Evolutionary conservation across 768 basidiomycete genomes (phyloP), one percentile per base, ranked within the genome.

Genomic region (Cubamyces lactineus): DNA sequence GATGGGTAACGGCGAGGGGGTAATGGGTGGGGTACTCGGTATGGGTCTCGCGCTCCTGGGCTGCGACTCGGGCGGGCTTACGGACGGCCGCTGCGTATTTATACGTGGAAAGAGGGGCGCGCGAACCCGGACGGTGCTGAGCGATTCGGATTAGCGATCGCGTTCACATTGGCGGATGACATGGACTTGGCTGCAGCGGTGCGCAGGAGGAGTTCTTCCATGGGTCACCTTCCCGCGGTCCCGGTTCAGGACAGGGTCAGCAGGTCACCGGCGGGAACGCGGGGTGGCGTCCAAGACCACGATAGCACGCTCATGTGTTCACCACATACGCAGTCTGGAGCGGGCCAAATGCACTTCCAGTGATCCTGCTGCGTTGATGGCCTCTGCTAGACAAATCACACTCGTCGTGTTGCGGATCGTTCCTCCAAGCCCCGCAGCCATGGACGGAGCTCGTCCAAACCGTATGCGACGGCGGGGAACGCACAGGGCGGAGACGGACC

Each of bases 81-180:
- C 50, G 61, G n/a, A 41, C 30, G n/a, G 50, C 42, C n/a, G 45
- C 46, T n/a, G 23, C 46, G 56, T 53, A 41, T 59, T 53, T 63
- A 63, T 63, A 63, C 52, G n/a, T 43, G 16, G 55, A 57, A 28
- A 34, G 49, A 51, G 54, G 55, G 49, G 54, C 28, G 26, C 28
- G 26, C 28, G 43, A 19, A 15, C 42, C 30, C 48, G 34, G 34
- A 34, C 34, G 53, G 21, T 30, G 49, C 48, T n/a, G 24, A 5
- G 42, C 49, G 61, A 62, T 62, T 52, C 57, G 45, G 61, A 62
- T 62, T 52, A 62, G 45, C 57, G 61, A 62, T 62, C 61, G 50
- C 24, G 43, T 52, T 58, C 51, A 58, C 56, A 52, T 45, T 30
- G 38, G 48, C 8, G 34, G 41, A 45, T 59, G 57, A 30, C 57